Evolutionary conservation across 768 basidiomycete species (phyloP).

Genomic region (Tulasnella sp.): DNA sequence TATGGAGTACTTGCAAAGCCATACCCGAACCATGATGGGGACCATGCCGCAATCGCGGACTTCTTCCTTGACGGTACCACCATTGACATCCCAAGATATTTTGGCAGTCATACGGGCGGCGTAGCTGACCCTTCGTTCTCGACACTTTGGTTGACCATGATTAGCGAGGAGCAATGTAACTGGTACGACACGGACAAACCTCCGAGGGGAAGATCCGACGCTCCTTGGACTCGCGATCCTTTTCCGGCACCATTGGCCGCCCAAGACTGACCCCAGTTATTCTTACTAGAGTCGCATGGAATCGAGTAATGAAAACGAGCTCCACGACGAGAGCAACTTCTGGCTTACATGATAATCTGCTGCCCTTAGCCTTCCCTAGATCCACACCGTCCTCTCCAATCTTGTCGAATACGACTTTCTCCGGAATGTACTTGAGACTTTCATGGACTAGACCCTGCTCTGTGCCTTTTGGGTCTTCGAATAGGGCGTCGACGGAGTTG

Average conservation of each 20-base stretch:
- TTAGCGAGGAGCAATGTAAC: not conserved
- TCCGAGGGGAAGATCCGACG: constrained; percentile 81
- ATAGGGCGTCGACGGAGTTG: constrained; percentile 92
- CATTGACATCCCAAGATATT: constrained; percentile 74
- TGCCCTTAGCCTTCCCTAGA: constrained; percentile 50
- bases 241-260: constrained; percentile 80
- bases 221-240: constrained; percentile 64
- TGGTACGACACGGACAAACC: constrained; percentile 37
- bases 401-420: constrained; percentile 57
- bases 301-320: not conserved
- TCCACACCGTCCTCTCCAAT: constrained; percentile 14
- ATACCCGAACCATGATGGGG: constrained; percentile 93
- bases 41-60: constrained; percentile 82
- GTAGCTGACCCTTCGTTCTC: constrained; percentile 89
- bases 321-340: not conserved
- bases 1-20: constrained; percentile 29
- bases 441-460: constrained; percentile 70
- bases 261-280: constrained; percentile 70
- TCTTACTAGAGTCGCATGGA: constrained; percentile 56
- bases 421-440: constrained; percentile 74
- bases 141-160: constrained; percentile 49
- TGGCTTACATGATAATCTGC: constrained; percentile 72
- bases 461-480: constrained; percentile 80
- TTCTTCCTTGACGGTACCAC: constrained; percentile 57
- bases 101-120: constrained; percentile 82